A percentile compares a stretch with the other conserved stretches of the same genome.
Conservation (phyloP, 148 eudicot genomes). For the Selenicereus undatus region DNA sequence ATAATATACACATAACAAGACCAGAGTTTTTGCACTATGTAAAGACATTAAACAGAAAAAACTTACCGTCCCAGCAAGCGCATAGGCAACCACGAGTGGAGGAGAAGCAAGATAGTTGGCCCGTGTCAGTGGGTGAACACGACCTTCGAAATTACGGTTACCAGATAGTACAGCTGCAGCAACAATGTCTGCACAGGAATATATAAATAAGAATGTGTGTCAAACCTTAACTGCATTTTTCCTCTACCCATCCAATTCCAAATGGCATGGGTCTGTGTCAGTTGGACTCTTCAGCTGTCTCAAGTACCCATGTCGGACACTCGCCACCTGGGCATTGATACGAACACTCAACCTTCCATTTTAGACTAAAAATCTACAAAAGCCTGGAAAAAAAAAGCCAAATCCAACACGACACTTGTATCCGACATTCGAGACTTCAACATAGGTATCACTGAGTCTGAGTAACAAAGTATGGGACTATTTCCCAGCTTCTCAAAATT, state of each 20-base stretch:
- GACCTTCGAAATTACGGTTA: slow-evolving; percentile 97
- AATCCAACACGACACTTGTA: no score
- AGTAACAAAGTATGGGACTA: no score
- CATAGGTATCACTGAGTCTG: no score
- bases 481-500: neutral
- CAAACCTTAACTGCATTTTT: neutral
- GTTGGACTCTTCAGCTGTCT: no score
- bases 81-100: slow-evolving; percentile 94
- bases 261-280: no score
- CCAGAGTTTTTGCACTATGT: no score
- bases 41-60: neutral
- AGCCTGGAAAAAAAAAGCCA: no score
- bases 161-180: slow-evolving; percentile 99
- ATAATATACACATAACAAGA: neutral
- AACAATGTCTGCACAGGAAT: slow-evolving; percentile 56
- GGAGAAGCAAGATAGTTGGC: slow-evolving; percentile 99
- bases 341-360: no score
- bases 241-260: neutral
- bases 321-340: no score
- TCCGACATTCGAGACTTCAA: no score
- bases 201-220: neutral
- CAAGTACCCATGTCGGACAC: no score
- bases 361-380: no score
- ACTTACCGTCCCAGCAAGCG: slow-evolving; percentile 96
- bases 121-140: slow-evolving; percentile 93